Base-by-base conservation (phyloP, 805 yeast species). In the Yamadazyma endophytica region DNA sequence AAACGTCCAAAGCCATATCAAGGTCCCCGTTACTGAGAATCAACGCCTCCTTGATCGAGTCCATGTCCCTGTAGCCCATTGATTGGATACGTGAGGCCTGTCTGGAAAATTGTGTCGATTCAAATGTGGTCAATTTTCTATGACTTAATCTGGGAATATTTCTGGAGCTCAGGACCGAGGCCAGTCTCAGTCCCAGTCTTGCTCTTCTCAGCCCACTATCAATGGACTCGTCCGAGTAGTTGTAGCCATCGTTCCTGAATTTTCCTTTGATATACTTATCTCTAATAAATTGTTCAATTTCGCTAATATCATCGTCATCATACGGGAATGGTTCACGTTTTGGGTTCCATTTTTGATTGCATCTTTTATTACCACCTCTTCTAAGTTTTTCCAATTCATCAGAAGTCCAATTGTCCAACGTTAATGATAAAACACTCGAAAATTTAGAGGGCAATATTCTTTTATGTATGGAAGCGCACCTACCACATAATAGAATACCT, bases 391-490 rank as follows among this genome's bases (percentile, higher is more conserved):
- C 74, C 17, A 85, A 44, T 47, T 86, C 86, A 5, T 62, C 63
- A 4, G 52, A 52, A 1, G 67, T 43, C 95, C 95, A 86, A 3
- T 63, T 56, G 44, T 86, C 95, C 50, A 82, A 63, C 4, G 88
- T 77, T 32, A 86, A 60, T 1, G 89, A 80, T 47, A 82, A 83
- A 6, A 84, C 85, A 30, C 64, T 58, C 4, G 89, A 79, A 9
- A 79, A 56, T 24, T 76, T 77, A 2, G 66, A 45, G 0, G 87
- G 84, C 14, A 65, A 49, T 25, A 84, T 62, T 34, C 73, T 72
- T 38, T 86, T 65, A 55, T 86, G 95, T 20, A 79, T 68, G 3
- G 85, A 76, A 6, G 94, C 90, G 68, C 95, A 86, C 42, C 92
- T 64, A 11, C 92, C 92, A 61, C 95, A 86, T 12, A 86, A 61